A percentile compares a stretch with the other conserved stretches of the same genome.
These are phyloP conservation scores for Salisapilia sapeloensis DNA, from an alignment of 352 stramenopile species.

Conservation along the genomic window DNA sequence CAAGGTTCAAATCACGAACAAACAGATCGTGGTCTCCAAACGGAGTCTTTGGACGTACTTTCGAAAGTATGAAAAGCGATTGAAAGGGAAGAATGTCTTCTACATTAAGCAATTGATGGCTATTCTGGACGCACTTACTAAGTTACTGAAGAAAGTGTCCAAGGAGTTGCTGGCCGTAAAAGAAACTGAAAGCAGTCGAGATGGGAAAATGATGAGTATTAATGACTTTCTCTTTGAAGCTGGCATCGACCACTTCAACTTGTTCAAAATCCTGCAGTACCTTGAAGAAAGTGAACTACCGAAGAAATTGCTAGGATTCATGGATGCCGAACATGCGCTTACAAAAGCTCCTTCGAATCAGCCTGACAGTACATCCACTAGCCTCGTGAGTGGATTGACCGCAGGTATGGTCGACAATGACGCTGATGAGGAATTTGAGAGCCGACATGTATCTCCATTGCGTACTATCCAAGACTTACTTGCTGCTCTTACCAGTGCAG, in stretches of 20 bases:
- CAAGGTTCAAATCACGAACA: conserved; percentile 57
- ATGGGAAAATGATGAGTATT: conserved; percentile 55
- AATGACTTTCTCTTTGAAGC: conserved; percentile 78
- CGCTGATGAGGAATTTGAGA: conserved; percentile 34
- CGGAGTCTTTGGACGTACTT: conserved; percentile 76
- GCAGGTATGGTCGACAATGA: conserved; percentile 5
- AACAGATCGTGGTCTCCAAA: conserved; percentile 49
- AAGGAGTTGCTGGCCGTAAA: not conserved
- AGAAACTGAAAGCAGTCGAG: conserved; percentile 6
- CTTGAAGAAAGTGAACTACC: conserved; percentile 54
- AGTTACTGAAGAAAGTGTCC: conserved; percentile 38
- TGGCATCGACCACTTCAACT: conserved; percentile 73
- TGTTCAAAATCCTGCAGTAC: conserved; percentile 82
- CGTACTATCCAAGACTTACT: conserved; percentile 58
- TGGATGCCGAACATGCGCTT: conserved; percentile 24
- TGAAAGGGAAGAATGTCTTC: conserved; percentile 75
- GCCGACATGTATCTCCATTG: conserved; percentile 66
- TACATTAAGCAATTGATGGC: conserved; percentile 83
- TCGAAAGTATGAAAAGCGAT: conserved; percentile 74
- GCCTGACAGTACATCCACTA: too few species aligned
- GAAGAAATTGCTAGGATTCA: conserved; percentile 73
- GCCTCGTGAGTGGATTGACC: conserved; percentile 6
- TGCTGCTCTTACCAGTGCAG: conserved; percentile 53
- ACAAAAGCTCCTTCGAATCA: too few species aligned
- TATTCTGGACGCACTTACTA: conserved; percentile 53